phyloP scores from a whole-genome alignment of 495 filamentous ascomycete species.

The Evernia prunastri region DNA sequence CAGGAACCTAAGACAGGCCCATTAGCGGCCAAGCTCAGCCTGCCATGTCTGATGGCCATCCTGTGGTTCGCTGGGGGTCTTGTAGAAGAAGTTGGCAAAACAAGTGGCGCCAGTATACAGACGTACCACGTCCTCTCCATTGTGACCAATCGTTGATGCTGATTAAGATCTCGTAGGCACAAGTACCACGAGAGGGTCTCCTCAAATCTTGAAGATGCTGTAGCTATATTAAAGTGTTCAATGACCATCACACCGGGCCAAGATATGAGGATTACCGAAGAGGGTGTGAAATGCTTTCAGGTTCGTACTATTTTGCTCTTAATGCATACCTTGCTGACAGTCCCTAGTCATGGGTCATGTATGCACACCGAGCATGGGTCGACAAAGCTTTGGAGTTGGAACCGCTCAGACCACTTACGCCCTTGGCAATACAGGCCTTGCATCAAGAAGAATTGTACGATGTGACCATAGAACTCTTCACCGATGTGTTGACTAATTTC shows the following conservation, averaged over 20 bases:
- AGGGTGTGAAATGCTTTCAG: conserved; percentile 56
- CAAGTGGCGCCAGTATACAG: conserved; percentile 50
- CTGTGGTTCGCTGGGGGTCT: conserved; percentile 69
- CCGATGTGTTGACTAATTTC: conserved; percentile 59
- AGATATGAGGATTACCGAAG: conserved; percentile 31
- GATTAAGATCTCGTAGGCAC: conserved; percentile 26
- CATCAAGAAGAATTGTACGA: conserved; percentile 48
- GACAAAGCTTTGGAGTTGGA: conserved; percentile 47
- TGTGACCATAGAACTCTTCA: conserved; percentile 54
- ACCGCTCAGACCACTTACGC: conserved; percentile 49
- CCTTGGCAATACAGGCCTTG: conserved; percentile 51
- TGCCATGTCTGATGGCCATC: conserved; percentile 49
- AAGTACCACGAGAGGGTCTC: conserved; percentile 47
- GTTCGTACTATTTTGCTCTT: conserved; percentile 31
- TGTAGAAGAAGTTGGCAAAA: conserved; percentile 68
- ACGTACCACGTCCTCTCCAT: conserved; percentile 37
- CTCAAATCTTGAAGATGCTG: conserved; percentile 46
- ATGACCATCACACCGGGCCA: conserved; percentile 32
- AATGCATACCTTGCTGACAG: not conserved
- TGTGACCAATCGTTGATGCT: conserved; percentile 11
- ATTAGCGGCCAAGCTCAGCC: conserved; percentile 49
- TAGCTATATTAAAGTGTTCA: conserved; percentile 41
- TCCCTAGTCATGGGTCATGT: conserved; percentile 58
- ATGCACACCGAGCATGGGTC: conserved; percentile 54
- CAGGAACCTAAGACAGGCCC: conserved; percentile 44